Conservation (phyloP, 2,329 filamentous ascomycete species). For the Decorospora gaudefroyi region DNA sequence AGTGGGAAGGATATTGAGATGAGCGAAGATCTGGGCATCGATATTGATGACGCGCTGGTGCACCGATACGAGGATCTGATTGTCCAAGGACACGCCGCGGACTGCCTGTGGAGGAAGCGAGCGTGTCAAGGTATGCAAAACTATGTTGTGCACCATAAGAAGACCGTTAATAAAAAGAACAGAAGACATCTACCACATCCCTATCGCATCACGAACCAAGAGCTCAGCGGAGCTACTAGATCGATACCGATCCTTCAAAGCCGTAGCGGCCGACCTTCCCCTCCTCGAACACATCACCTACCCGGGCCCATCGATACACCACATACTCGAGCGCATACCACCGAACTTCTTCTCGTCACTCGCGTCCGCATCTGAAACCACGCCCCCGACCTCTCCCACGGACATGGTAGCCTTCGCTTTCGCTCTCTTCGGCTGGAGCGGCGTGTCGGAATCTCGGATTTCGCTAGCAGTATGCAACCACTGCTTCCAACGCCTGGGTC, state of each 20-base stretch:
- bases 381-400: constrained; percentile 25
- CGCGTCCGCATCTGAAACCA: constrained; percentile 15
- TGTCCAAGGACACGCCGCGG: constrained; percentile 73
- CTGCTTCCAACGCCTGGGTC: constrained; percentile 83
- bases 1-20: constrained; percentile 56
- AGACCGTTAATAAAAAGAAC: constrained; percentile 19
- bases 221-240: constrained; percentile 46
- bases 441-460: constrained; percentile 63
- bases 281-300: constrained; percentile 41
- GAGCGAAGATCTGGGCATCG: constrained; percentile 53
- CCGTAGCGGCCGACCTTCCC: constrained; percentile 42
- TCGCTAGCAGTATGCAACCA: constrained; percentile 80
- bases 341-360: constrained; percentile 28
- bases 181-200: constrained; percentile 68
- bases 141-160: not conserved
- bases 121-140: constrained; percentile 77
- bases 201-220: constrained; percentile 46
- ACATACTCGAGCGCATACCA: constrained; percentile 34
- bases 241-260: constrained; percentile 49
- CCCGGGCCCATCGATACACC: constrained; percentile 33
- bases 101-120: constrained; percentile 82
- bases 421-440: constrained; percentile 56
- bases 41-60: constrained; percentile 67
- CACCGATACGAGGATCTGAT: constrained; percentile 76
- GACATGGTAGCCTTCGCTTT: constrained; percentile 40